Conservation (phyloP, 495 filamentous ascomycete species). For the Lasiosphaeria hispida region DNA sequence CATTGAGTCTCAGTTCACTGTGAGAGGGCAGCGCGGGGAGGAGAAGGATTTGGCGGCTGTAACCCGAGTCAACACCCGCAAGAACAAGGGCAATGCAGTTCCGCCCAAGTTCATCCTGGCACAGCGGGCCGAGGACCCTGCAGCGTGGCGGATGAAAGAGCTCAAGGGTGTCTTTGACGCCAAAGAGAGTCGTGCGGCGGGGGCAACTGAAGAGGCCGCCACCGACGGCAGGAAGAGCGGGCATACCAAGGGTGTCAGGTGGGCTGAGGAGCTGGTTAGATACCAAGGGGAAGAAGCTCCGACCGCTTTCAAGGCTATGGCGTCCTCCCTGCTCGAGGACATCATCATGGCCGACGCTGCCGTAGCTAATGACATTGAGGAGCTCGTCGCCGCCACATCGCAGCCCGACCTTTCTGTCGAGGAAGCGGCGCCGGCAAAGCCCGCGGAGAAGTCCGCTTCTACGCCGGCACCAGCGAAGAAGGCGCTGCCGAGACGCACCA, state of each 20-base stretch:
- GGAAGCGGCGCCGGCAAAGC: not conserved
- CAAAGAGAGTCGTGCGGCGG: conserved; percentile 15
- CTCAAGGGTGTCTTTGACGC: conserved; percentile 30
- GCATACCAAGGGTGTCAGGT: conserved; percentile 28
- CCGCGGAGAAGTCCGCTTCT: not conserved
- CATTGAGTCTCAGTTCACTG: conserved; percentile 15
- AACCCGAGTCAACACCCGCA: conserved; percentile 52
- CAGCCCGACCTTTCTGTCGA: not conserved
- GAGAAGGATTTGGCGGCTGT: conserved; percentile 50
- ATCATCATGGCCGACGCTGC: conserved; percentile 13
- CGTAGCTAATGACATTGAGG: conserved; percentile 10
- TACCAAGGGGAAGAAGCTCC: conserved; percentile 20
- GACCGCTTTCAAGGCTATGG: conserved; percentile 13
- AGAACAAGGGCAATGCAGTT: conserved; percentile 50
- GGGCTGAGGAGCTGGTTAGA: conserved; percentile 30
- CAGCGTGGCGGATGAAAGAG: conserved; percentile 28
- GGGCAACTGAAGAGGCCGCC: not conserved
- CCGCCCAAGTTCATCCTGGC: conserved; percentile 30
- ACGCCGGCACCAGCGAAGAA: conserved; percentile 6
- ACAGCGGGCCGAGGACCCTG: conserved; percentile 25
- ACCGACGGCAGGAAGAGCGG: conserved; percentile 8
- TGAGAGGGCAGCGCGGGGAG: conserved; percentile 36
- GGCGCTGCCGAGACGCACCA: conserved; percentile 12
- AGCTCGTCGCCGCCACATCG: not conserved
- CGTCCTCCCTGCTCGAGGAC: conserved; percentile 20